phyloP scores from a whole-genome alignment of 805 yeast genomes.

The Ogataea polymorpha region DNA sequence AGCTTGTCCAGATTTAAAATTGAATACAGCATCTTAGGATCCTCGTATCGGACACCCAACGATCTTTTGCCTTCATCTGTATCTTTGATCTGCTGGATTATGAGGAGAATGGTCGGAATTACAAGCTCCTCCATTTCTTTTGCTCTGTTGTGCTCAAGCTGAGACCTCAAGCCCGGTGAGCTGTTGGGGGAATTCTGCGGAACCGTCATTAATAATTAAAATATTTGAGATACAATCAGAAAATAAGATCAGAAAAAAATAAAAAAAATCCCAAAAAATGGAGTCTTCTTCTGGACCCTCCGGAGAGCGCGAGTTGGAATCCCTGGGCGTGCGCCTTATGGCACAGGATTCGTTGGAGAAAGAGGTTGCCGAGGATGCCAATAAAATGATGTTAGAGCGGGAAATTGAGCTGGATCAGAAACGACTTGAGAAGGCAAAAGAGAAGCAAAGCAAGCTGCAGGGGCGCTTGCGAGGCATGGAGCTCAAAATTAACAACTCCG shows the following conservation, averaged over 20 bases:
- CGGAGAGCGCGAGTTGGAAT: conserved; percentile 26
- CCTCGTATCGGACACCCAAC: conserved; percentile 47
- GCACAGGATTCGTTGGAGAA: conserved; percentile 81
- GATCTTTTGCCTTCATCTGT: conserved; percentile 43
- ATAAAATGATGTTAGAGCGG: conserved; percentile 52
- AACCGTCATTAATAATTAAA: conserved; percentile 7
- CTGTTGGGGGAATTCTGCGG: neutral
- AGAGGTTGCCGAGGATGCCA: conserved; percentile 67
- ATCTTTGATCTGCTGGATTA: conserved; percentile 49
- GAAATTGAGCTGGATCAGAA: conserved; percentile 72
- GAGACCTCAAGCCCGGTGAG: conserved; percentile 15
- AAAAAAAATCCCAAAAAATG: neutral
- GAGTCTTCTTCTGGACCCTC: conserved; percentile 1
- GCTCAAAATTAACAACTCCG: conserved; percentile 45
- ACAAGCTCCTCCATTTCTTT: conserved; percentile 56
- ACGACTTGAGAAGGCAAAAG: conserved; percentile 65
- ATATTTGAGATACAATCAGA: neutral
- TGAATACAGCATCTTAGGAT: conserved; percentile 46
- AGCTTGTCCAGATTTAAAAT: conserved; percentile 36
- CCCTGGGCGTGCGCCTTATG: conserved; percentile 56
- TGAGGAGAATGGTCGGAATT: conserved; percentile 45
- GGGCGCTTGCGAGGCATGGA: conserved; percentile 46
- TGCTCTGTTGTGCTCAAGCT: conserved; percentile 49
- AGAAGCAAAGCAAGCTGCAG: conserved; percentile 42
- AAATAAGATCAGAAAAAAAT: neutral